These are phyloP conservation scores for Lentithecium fluviatile DNA, from an alignment of 495 filamentous ascomycete species.

Conservation along the genomic window DNA sequence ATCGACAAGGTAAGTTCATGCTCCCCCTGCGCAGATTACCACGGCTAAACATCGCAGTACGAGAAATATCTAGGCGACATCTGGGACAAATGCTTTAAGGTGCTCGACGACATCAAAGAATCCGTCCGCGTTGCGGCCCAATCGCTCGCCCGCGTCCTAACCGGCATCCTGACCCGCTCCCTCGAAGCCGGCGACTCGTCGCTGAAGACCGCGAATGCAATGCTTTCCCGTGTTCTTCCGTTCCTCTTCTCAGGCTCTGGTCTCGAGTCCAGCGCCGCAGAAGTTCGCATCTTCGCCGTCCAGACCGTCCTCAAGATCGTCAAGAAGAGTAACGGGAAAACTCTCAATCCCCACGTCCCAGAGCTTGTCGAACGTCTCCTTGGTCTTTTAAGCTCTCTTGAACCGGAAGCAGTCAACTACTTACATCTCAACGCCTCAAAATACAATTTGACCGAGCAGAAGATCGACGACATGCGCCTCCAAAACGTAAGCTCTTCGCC, in stretches of 20 bases:
- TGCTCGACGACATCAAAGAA: slow-evolving; percentile 91
- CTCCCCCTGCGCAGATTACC: background rate
- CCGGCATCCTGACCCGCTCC: slow-evolving; percentile 75
- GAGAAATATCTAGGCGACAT: slow-evolving; percentile 80
- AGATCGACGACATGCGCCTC: slow-evolving; percentile 80
- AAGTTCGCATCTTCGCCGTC: slow-evolving; percentile 66
- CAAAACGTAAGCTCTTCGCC: slow-evolving; percentile 80
- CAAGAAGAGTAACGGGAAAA: slow-evolving; percentile 71
- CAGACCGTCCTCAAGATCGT: slow-evolving; percentile 81
- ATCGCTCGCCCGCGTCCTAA: slow-evolving; percentile 76
- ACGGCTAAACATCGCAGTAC: slow-evolving; percentile 48
- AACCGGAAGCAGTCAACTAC: slow-evolving; percentile 85
- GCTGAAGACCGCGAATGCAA: slow-evolving; percentile 63
- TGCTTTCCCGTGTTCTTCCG: slow-evolving; percentile 81
- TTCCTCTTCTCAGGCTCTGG: slow-evolving; percentile 88
- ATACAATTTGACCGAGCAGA: slow-evolving; percentile 77
- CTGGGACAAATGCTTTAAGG: slow-evolving; percentile 77
- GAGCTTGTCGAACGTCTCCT: slow-evolving; percentile 78
- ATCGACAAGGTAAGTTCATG: slow-evolving; percentile 53
- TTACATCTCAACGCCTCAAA: slow-evolving; percentile 84
- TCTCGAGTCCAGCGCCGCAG: slow-evolving; percentile 79
- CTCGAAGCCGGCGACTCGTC: slow-evolving; percentile 78
- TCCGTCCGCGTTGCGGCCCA: slow-evolving; percentile 79
- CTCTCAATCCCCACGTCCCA: slow-evolving; percentile 75
- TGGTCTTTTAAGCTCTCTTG: slow-evolving; percentile 76